phyloP scores from a whole-genome alignment of 2,329 filamentous ascomycete genomes.

The Ophiocordyceps camponoti-saundersi region DNA sequence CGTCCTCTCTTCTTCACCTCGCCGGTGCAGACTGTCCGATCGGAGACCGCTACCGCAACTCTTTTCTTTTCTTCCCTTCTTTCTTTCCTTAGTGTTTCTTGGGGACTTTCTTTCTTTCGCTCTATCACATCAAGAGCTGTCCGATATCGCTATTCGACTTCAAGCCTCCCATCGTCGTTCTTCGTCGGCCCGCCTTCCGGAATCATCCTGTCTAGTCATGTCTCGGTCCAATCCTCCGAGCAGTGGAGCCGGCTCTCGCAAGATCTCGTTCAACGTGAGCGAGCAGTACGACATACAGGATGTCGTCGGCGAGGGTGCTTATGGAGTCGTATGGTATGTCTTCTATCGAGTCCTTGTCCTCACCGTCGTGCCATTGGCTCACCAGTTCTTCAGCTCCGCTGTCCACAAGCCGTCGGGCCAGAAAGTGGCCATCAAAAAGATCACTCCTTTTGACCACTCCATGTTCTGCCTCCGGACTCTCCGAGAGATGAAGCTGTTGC shows the following conservation, averaged over 20 bases:
- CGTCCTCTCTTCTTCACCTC: too few relatives aligned
- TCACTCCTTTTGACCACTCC: constrained; percentile 96
- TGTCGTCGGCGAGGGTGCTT: constrained; percentile 96
- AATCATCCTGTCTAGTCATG: constrained; percentile 19
- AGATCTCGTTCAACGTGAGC: constrained; percentile 99
- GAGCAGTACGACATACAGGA: constrained; percentile 99
- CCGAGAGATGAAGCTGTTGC: constrained; percentile 95
- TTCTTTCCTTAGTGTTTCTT: not conserved
- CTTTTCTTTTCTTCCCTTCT: too few relatives aligned
- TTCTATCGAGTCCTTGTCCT: not conserved
- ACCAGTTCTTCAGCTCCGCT: constrained; percentile 49
- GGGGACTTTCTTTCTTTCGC: not conserved
- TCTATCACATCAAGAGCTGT: not conserved
- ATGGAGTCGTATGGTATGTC: constrained; percentile 90
- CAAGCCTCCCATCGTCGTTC: not conserved
- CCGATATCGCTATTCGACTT: not conserved
- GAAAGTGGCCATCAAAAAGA: constrained; percentile 99
- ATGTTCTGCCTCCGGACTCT: constrained; percentile 96
- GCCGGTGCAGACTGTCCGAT: too few relatives aligned
- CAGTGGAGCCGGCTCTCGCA: constrained; percentile 51
- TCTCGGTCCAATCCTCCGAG: constrained; percentile 40
- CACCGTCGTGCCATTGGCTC: not conserved
- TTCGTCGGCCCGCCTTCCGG: not conserved
- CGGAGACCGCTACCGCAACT: too few relatives aligned
- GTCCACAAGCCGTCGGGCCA: constrained; percentile 96